A percentile compares a stretch with the other conserved stretches of the same genome.
Conservation (phyloP, 108 stramenopile species). For the Skeletonema potamos region DNA sequence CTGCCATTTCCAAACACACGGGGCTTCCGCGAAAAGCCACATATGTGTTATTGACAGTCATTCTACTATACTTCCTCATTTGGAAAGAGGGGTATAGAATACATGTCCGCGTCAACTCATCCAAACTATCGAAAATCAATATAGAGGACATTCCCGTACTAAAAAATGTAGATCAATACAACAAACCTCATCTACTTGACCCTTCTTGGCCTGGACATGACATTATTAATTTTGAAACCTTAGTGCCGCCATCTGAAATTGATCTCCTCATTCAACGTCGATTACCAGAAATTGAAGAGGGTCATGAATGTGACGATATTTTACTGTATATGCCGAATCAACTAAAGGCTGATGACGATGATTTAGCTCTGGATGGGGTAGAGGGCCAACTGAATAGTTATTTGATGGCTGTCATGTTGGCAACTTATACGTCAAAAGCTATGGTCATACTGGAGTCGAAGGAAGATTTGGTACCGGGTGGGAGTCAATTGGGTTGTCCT, state of each 20-base stretch:
- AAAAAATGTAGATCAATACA: neutral
- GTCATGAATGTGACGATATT: slow-evolving; percentile 23
- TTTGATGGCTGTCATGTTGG: slow-evolving; percentile 26
- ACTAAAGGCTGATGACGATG: neutral
- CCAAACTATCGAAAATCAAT: neutral
- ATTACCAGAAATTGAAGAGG: neutral
- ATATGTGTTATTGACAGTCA: neutral
- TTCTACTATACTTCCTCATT: neutral
- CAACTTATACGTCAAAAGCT: slow-evolving; percentile 22
- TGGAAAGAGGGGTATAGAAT: neutral
- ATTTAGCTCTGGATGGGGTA: neutral
- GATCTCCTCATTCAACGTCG: neutral
- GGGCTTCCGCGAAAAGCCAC: neutral
- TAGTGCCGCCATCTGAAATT: neutral
- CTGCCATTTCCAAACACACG: neutral
- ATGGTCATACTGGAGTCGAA: slow-evolving; percentile 28
- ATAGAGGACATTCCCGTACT: neutral
- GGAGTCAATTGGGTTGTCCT: slow-evolving; percentile 35
- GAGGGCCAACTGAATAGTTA: slow-evolving; percentile 29
- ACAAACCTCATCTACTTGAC: neutral
- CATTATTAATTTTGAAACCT: neutral
- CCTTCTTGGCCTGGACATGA: neutral
- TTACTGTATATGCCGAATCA: slow-evolving; percentile 34
- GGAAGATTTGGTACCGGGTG: slow-evolving; percentile 1
- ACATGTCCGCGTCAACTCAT: neutral